Evolutionary conservation across 192 early-diverging fungal species (phyloP).

Genomic region (Podila horticola): DNA sequence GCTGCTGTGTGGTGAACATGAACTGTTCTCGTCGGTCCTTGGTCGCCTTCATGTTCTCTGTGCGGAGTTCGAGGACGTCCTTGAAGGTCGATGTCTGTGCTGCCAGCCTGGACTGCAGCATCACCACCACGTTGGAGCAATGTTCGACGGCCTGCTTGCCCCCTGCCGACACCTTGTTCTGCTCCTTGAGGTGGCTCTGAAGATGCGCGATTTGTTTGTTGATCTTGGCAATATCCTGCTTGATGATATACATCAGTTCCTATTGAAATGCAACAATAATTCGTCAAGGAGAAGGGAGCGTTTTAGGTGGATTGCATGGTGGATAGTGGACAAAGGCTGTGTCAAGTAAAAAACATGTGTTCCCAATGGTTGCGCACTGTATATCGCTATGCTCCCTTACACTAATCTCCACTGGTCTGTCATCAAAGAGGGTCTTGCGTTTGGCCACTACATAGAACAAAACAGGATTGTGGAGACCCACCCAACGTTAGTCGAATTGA

Average conservation of each 20-base stretch:
- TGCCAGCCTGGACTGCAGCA: slow-evolving; percentile 91
- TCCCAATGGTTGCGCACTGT: too few species aligned
- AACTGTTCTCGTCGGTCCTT: slow-evolving; percentile 93
- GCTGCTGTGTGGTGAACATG: slow-evolving; percentile 64
- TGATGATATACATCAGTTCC: slow-evolving; percentile 94
- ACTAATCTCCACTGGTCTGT: slow-evolving; percentile 95
- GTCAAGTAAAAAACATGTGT: not conserved
- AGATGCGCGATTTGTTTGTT: slow-evolving; percentile 94
- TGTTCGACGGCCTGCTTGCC: slow-evolving; percentile 88
- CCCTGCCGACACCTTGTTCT: slow-evolving; percentile 42
- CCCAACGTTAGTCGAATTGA: not conserved
- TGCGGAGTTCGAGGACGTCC: slow-evolving; percentile 95
- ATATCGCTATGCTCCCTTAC: slow-evolving; percentile 40
- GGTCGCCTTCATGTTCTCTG: slow-evolving; percentile 94
- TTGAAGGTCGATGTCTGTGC: slow-evolving; percentile 92
- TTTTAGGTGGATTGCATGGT: too few species aligned
- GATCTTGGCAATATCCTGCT: slow-evolving; percentile 95
- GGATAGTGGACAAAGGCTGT: too few species aligned
- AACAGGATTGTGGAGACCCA: not conserved
- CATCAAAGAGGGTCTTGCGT: slow-evolving; percentile 96
- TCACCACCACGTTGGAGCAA: slow-evolving; percentile 90
- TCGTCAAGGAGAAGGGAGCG: not conserved
- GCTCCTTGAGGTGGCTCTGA: slow-evolving; percentile 73
- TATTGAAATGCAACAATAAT: slow-evolving; percentile 26
- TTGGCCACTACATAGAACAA: slow-evolving; percentile 77